phyloP scores from a whole-genome alignment of 2,329 filamentous ascomycete genomes.

The Chaetoscypha palmicola region DNA sequence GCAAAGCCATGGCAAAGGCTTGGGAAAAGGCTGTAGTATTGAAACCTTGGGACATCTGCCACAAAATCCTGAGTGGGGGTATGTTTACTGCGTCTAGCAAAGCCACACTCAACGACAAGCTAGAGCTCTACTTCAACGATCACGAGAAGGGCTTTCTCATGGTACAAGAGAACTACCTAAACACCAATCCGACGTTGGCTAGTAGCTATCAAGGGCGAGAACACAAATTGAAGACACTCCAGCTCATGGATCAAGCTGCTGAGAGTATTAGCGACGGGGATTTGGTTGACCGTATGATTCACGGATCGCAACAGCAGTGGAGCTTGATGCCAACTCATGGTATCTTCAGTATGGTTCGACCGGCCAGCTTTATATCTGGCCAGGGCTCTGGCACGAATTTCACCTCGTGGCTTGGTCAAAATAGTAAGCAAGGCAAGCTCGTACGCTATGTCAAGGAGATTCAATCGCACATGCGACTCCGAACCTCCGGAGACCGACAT shows the following conservation, averaged over 20 bases:
- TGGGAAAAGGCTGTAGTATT: constrained; percentile 98
- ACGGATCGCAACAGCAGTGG: constrained; percentile 97
- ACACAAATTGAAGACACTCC: constrained; percentile 72
- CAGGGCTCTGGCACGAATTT: constrained; percentile 70
- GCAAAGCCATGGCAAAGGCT: constrained; percentile 90
- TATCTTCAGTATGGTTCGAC: constrained; percentile 88
- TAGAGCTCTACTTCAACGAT: constrained; percentile 98
- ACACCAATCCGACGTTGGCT: constrained; percentile 65
- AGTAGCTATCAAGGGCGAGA: constrained; percentile 46
- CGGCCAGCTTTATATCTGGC: constrained; percentile 80
- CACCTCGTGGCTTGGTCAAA: constrained; percentile 89
- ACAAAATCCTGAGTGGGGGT: constrained; percentile 82
- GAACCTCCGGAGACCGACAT: constrained; percentile 81
- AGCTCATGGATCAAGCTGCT: constrained; percentile 79
- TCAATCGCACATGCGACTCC: constrained; percentile 92
- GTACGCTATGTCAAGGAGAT: constrained; percentile 83
- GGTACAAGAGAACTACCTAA: constrained; percentile 97
- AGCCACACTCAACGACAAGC: constrained; percentile 90
- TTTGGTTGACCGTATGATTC: constrained; percentile 94
- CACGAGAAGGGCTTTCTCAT: constrained; percentile 96
- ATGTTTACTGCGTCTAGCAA: constrained; percentile 81
- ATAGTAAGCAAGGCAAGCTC: constrained; percentile 77
- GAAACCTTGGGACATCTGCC: constrained; percentile 96
- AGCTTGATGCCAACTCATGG: constrained; percentile 95
- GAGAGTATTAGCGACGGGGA: constrained; percentile 97